Conservation (phyloP, 495 filamentous ascomycete species). For the Choiromyces venosus region DNA sequence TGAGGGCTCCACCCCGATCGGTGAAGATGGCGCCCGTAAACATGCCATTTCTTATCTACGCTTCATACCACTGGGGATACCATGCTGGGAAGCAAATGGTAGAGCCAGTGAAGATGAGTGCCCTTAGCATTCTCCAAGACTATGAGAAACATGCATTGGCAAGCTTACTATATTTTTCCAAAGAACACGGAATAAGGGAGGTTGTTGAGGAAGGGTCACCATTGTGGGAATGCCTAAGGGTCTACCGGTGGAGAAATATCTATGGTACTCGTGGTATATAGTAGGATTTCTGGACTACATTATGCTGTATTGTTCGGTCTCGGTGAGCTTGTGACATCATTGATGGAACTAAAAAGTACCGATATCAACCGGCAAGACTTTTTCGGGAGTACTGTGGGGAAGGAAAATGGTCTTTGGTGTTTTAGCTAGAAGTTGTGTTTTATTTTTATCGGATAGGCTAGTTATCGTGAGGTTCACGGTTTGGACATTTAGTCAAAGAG, state of each 20-base stretch:
- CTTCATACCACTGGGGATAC: not conserved
- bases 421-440: no score
- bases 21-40: not conserved
- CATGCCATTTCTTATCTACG: not conserved
- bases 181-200: not conserved
- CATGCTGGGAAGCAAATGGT: not conserved
- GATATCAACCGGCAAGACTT: not conserved
- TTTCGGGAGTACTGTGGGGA: not conserved
- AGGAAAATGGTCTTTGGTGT: no score
- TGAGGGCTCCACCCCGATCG: not conserved
- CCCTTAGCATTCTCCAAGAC: not conserved
- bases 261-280: not conserved
- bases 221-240: not conserved
- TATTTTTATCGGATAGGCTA: no score
- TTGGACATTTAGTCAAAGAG: no score
- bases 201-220: not conserved
- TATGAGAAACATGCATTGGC: not conserved
- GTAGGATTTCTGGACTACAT: not conserved
- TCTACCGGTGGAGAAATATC: not conserved
- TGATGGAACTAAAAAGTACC: not conserved
- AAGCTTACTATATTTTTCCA: not conserved
- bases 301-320: not conserved
- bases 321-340: not conserved
- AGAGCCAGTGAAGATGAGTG: not conserved
- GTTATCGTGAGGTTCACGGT: no score